Conservation (phyloP, 2,329 filamentous ascomycete species). For the Fusarium penzigii region DNA sequence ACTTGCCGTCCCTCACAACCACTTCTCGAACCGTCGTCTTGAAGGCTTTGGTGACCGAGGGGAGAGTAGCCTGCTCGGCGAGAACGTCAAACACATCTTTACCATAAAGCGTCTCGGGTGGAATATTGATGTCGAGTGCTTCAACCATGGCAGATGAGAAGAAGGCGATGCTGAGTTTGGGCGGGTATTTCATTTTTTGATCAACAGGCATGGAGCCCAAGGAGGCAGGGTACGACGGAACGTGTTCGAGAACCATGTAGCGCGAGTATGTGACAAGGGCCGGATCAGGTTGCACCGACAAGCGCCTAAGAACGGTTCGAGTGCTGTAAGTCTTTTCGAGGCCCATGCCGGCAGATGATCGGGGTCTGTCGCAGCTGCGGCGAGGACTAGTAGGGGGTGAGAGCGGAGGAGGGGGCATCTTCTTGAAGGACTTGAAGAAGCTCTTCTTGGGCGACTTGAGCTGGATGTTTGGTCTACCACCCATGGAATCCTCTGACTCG, state of each 20-base stretch:
- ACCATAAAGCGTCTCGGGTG: constrained; percentile 40
- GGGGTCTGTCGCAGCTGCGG: constrained; percentile 27
- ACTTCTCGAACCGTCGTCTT: constrained; percentile 44
- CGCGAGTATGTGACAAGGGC: constrained; percentile 32
- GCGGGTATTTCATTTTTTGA: constrained; percentile 30
- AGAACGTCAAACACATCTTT: constrained; percentile 59
- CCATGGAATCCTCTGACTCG: constrained; percentile 31
- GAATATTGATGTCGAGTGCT: constrained; percentile 44
- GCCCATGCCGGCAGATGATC: constrained; percentile 21
- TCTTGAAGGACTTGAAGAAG: constrained; percentile 39
- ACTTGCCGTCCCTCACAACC: constrained; percentile 37
- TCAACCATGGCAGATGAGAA: constrained; percentile 49
- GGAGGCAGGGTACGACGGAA: constrained; percentile 23
- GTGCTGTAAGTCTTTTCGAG: constrained; percentile 30
- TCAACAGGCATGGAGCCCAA: constrained; percentile 27
- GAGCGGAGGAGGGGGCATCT: constrained; percentile 20
- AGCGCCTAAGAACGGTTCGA: constrained; percentile 24
- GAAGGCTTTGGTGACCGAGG: constrained; percentile 46
- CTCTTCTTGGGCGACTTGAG: constrained; percentile 29
- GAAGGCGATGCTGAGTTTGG: constrained; percentile 45
- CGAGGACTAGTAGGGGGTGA: constrained; percentile 28
- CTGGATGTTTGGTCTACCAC: constrained; percentile 16
- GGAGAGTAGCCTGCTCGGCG: constrained; percentile 45
- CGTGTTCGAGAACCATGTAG: constrained; percentile 34
- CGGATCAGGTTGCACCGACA: constrained; percentile 22